A percentile compares a stretch with the other conserved stretches of the same genome.
Conservation (phyloP, 2,329 filamentous ascomycete genomes). For the Didymosphaeria variabile region DNA sequence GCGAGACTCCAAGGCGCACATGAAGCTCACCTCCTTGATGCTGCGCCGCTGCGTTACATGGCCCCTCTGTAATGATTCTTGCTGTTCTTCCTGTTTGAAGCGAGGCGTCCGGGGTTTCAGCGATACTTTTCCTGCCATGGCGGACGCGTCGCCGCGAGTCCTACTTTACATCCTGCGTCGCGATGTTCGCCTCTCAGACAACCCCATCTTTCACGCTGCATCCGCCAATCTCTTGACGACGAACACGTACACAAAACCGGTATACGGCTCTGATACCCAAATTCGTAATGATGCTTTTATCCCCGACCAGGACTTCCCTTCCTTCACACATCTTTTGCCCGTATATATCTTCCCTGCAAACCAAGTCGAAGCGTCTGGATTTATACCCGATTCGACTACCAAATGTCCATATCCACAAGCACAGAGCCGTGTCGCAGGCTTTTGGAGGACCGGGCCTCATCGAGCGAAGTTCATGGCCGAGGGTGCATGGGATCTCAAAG, state of each 20-base stretch:
- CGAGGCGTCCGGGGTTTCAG: slow-evolving; percentile 24
- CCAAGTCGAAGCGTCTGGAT: slow-evolving; percentile 79
- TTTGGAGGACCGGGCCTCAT: slow-evolving; percentile 78
- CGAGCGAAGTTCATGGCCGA: slow-evolving; percentile 77
- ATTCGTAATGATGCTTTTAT: slow-evolving; percentile 51
- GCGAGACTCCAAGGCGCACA: background rate
- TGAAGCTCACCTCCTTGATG: slow-evolving; percentile 35
- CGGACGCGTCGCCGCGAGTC: slow-evolving; percentile 51
- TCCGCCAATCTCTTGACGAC: slow-evolving; percentile 37
- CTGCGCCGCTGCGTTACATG: slow-evolving; percentile 44
- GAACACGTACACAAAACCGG: slow-evolving; percentile 17
- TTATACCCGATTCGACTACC: slow-evolving; percentile 62
- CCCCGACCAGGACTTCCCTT: slow-evolving; percentile 30
- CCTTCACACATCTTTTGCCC: slow-evolving; percentile 69
- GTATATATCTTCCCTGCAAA: slow-evolving; percentile 72
- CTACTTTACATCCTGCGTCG: slow-evolving; percentile 76
- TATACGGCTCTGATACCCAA: slow-evolving; percentile 23
- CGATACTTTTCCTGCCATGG: slow-evolving; percentile 31
- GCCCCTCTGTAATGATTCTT: slow-evolving; percentile 38
- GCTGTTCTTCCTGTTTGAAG: slow-evolving; percentile 36
- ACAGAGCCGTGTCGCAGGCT: slow-evolving; percentile 69
- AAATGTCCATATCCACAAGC: slow-evolving; percentile 72
- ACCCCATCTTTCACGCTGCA: slow-evolving; percentile 72
- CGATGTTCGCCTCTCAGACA: slow-evolving; percentile 77
- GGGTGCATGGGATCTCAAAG: slow-evolving; percentile 76